These are phyloP conservation scores for Meyerozyma sp. DNA, from an alignment of 1,139 yeast genomes.

Conservation along the genomic window DNA sequence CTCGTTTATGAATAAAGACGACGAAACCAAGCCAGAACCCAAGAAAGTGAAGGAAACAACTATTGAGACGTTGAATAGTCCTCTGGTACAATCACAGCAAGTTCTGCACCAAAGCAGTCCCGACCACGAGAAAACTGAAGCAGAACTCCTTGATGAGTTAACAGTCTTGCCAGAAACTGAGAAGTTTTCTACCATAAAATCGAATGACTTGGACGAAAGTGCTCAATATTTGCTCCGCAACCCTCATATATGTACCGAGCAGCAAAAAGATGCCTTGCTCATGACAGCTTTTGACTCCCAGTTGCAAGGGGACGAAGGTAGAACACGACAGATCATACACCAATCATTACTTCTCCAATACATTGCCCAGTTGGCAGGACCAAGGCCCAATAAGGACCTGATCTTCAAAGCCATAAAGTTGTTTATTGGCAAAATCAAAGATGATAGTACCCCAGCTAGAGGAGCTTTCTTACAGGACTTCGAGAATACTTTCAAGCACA, in stretches of 20 bases:
- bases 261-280: slow-evolving; percentile 86
- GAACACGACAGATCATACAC: slow-evolving; percentile 62
- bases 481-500: slow-evolving; percentile 64
- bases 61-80: slow-evolving; percentile 25
- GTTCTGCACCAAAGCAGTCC: background rate
- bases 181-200: slow-evolving; percentile 55
- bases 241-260: slow-evolving; percentile 67
- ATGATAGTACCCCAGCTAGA: slow-evolving; percentile 51
- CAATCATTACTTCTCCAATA: slow-evolving; percentile 82
- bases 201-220: slow-evolving; percentile 42
- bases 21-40: slow-evolving; percentile 11
- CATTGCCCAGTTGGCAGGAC: slow-evolving; percentile 56
- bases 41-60: slow-evolving; percentile 14
- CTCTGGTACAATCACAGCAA: slow-evolving; percentile 4
- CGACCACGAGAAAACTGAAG: slow-evolving; percentile 12
- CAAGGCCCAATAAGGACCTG: slow-evolving; percentile 25
- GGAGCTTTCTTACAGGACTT: slow-evolving; percentile 71
- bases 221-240: slow-evolving; percentile 53
- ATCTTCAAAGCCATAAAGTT: slow-evolving; percentile 54
- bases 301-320: slow-evolving; percentile 49
- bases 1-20: slow-evolving; percentile 64
- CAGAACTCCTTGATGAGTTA: slow-evolving; percentile 30
- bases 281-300: slow-evolving; percentile 91
- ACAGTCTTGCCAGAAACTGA: slow-evolving; percentile 52
- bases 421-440: slow-evolving; percentile 62